Conservation (phyloP, 306 rosid genomes). For the Carpinus fangiana region DNA sequence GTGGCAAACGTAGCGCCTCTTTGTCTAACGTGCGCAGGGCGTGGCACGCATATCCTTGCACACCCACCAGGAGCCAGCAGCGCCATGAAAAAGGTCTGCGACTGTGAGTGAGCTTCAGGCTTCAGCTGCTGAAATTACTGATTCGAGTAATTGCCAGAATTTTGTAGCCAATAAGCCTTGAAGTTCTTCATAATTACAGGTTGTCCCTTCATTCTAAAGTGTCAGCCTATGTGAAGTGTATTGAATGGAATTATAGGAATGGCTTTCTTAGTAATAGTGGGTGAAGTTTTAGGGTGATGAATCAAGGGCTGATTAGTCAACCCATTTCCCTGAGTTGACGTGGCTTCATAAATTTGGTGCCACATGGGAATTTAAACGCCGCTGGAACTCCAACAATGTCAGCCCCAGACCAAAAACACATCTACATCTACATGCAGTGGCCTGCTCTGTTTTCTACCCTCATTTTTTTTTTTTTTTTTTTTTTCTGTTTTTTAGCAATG, state of each 20-base stretch:
- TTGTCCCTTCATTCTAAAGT: too few relatives aligned
- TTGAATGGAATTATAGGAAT: too few relatives aligned
- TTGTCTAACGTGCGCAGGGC: slow-evolving; percentile 22
- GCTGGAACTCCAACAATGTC: background rate
- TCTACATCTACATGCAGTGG: too few relatives aligned
- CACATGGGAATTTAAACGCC: slow-evolving; percentile 2
- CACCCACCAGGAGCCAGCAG: slow-evolving; percentile 46
- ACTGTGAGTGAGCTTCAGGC: background rate
- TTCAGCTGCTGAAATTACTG: background rate
- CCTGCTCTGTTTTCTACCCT: too few relatives aligned
- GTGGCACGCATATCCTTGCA: slow-evolving; percentile 29
- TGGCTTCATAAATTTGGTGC: background rate
- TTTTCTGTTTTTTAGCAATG: too few relatives aligned
- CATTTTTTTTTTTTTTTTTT: too few relatives aligned
- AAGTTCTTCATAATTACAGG: background rate
- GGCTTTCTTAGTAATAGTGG: too few relatives aligned
- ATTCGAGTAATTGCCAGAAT: background rate
- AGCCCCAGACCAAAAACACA: too few relatives aligned
- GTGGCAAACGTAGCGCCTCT: slow-evolving; percentile 46
- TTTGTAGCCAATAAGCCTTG: background rate
- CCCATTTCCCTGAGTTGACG: background rate
- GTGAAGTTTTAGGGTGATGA: too few relatives aligned
- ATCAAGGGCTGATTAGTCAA: too few relatives aligned
- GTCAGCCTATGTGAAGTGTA: too few relatives aligned
- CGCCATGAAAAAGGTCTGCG: slow-evolving; percentile 41